Percentiles rank a stretch among this genome's conserved stretches.
phyloP scores from a whole-genome alignment of 2,329 filamentous ascomycete genomes.

The Cladosporium sp. region DNA sequence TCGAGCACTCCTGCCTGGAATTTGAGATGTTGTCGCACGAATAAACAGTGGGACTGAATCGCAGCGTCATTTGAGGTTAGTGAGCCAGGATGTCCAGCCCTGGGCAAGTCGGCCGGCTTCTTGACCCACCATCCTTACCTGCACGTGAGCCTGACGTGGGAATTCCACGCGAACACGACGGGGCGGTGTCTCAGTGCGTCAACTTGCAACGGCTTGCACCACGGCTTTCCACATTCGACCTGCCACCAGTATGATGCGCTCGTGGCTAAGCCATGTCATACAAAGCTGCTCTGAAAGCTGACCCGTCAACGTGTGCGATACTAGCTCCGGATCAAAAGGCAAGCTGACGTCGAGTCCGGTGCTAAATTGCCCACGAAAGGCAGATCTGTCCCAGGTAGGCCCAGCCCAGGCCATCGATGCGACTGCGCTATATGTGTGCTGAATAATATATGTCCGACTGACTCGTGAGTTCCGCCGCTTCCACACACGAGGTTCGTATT shows the following conservation, averaged over 20 bases:
- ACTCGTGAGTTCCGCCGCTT: background rate
- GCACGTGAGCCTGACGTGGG: conserved; percentile 11
- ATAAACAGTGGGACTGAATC: background rate
- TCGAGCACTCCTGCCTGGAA: background rate
- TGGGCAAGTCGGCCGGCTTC: conserved; percentile 1
- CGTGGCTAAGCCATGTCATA: conserved; percentile 3
- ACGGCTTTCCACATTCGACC: background rate
- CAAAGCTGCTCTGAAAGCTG: background rate
- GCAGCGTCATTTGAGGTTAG: background rate
- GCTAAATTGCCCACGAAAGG: background rate
- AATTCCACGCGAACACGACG: conserved; percentile 2
- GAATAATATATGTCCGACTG: background rate
- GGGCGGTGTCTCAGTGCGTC: background rate
- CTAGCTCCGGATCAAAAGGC: background rate
- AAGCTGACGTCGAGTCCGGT: background rate
- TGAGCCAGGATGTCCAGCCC: background rate
- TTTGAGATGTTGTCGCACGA: background rate
- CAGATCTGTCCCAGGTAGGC: background rate
- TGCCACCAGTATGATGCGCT: conserved; percentile 3
- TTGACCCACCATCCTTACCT: conserved; percentile 7
- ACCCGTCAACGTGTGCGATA: too few relatives aligned
- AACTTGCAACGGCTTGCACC: background rate
- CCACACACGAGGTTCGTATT: background rate
- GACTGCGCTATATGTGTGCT: background rate
- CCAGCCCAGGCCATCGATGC: background rate